These are phyloP conservation scores for Ganoderma meredithae DNA, from an alignment of 1,284 basidiomycete species.

Conservation along the genomic window DNA sequence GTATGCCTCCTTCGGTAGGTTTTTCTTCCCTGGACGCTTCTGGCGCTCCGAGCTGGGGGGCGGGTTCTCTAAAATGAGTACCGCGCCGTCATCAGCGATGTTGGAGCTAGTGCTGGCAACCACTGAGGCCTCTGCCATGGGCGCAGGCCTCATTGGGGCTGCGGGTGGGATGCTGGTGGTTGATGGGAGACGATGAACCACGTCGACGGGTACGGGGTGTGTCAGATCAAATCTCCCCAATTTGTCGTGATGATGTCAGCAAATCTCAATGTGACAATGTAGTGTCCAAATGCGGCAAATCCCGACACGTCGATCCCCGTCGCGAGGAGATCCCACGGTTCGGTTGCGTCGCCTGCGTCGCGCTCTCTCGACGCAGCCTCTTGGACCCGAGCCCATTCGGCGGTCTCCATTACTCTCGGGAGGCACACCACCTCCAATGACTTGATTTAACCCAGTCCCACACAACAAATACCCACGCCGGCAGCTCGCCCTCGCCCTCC, in stretches of 20 bases:
- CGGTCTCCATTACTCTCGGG: background rate
- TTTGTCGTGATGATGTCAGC: background rate
- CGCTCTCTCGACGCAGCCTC: background rate
- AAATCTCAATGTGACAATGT: background rate
- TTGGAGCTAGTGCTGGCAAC: background rate
- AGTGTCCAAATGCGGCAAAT: background rate
- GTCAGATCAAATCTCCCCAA: background rate
- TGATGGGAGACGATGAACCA: slow-evolving; percentile 4
- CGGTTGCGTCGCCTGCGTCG: too few relatives aligned
- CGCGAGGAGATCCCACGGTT: background rate
- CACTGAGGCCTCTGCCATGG: background rate
- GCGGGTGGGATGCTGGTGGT: background rate
- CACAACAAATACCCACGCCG: background rate
- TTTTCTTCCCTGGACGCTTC: background rate
- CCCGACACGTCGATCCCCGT: background rate
- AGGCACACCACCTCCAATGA: background rate
- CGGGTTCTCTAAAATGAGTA: background rate
- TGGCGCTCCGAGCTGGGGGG: background rate
- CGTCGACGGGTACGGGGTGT: background rate
- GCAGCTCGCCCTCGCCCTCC: background rate
- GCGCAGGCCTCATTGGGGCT: background rate
- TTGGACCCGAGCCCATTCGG: background rate
- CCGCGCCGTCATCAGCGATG: background rate
- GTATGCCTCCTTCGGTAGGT: background rate
- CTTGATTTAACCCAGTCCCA: background rate